Evolutionary conservation across 208 protist genomes (phyloP).

Genomic region (Acanthamoeba culbertsoni): DNA sequence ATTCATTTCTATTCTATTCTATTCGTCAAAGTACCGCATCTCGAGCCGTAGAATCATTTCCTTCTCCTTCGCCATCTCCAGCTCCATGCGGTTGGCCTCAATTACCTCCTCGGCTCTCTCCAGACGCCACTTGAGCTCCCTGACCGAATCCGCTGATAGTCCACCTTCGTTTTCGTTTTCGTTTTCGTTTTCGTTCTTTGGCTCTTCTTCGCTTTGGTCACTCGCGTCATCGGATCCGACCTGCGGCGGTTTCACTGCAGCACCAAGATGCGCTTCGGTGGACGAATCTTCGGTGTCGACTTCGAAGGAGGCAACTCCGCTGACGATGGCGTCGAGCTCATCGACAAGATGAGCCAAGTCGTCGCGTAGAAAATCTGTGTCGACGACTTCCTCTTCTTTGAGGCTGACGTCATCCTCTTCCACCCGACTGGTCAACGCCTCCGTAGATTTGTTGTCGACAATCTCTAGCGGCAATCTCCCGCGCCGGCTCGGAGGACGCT

Average conservation of each 20-base stretch:
- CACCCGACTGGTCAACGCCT: neutral
- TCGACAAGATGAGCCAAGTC: neutral
- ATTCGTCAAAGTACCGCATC: neutral
- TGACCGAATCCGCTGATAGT: neutral
- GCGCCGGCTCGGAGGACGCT: neutral
- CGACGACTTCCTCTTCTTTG: neutral
- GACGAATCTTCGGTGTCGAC: neutral
- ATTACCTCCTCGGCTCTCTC: neutral
- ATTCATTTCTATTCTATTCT: too few relatives aligned
- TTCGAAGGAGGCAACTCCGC: neutral
- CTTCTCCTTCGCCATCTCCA: neutral
- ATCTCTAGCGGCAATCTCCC: neutral
- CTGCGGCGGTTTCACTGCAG: too few relatives aligned
- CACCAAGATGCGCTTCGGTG: neutral
- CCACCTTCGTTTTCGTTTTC: neutral
- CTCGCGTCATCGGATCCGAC: too few relatives aligned
- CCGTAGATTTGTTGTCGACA: neutral
- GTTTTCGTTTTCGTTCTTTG: neutral
- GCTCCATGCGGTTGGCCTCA: neutral
- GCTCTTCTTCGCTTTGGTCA: neutral
- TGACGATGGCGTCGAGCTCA: neutral
- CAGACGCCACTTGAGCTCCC: neutral
- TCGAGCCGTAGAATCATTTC: neutral
- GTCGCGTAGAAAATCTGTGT: neutral
- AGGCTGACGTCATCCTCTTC: neutral